Percentiles rank a stretch among this genome's conserved stretches.
Conservation (phyloP, 1,139 yeast species). For the Yamadazyma songkhlaensis region DNA sequence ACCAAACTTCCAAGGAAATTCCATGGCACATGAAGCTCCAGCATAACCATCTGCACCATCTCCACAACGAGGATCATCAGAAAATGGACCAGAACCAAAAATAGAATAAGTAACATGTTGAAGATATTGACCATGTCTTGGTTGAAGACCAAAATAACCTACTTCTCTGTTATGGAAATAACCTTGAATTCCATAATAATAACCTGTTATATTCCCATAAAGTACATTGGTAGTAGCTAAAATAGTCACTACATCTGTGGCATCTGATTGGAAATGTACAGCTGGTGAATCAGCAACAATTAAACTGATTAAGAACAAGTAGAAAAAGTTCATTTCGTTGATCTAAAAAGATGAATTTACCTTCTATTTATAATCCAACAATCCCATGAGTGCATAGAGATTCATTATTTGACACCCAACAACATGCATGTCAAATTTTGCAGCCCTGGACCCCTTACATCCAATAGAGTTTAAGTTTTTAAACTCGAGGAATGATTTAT, state of each 20-base stretch:
- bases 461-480: too few species aligned
- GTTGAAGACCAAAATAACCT: slow-evolving; percentile 5
- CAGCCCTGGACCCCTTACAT: too few species aligned
- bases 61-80: slow-evolving; percentile 6
- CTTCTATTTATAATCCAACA: too few species aligned
- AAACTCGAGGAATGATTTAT: too few species aligned
- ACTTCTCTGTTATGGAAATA: slow-evolving; percentile 1
- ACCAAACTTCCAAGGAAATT: slow-evolving; percentile 12
- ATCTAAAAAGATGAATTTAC: too few species aligned
- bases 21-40: slow-evolving; percentile 10
- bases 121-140: slow-evolving; percentile 2
- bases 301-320: too few species aligned
- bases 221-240: neutral
- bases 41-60: slow-evolving; percentile 11
- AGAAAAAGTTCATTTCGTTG: too few species aligned
- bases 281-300: too few species aligned
- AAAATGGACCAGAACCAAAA: slow-evolving; percentile 9
- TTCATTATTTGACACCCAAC: too few species aligned
- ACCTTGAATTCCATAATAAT: slow-evolving; percentile 1
- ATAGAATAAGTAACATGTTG: slow-evolving; percentile 3
- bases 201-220: slow-evolving; percentile 5
- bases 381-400: too few species aligned
- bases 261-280: too few species aligned
- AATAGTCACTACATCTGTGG: neutral
- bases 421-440: too few species aligned